Evolutionary conservation across 176 grass and related monocot genomes (phyloP).

Genomic region (Carex myosuroides): DNA sequence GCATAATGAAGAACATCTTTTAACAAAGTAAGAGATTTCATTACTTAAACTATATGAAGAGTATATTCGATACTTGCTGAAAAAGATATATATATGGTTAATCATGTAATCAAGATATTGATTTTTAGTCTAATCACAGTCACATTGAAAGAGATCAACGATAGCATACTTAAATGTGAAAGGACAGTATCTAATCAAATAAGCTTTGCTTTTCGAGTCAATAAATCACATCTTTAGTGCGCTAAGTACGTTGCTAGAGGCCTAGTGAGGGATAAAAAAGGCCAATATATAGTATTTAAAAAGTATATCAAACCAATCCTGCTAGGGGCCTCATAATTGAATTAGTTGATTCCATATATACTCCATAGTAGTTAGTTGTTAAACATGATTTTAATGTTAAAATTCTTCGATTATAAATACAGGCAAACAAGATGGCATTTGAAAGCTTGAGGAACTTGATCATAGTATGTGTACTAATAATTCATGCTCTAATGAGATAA

Average conservation of each 20-base stretch:
- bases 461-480: constrained; percentile 43
- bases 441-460: constrained; percentile 34
- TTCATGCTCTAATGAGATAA: constrained; percentile 53
- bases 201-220: background rate
- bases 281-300: background rate
- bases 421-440: constrained; percentile 47
- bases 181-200: constrained; percentile 3
- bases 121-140: constrained; percentile 25
- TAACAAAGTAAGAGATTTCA: constrained; percentile 28
- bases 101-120: constrained; percentile 18
- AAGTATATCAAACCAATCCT: background rate
- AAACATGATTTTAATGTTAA: background rate
- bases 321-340: background rate
- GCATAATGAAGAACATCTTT: constrained; percentile 16
- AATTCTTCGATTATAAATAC: background rate
- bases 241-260: background rate
- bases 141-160: constrained; percentile 19
- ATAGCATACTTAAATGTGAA: constrained; percentile 2
- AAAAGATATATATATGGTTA: constrained; percentile 29
- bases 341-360: background rate
- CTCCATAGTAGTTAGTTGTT: background rate
- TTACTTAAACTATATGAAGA: constrained; percentile 30
- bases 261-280: background rate
- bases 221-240: background rate
- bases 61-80: constrained; percentile 36